Evolutionary conservation across 257 asterid species (phyloP).

Genomic region (Salvia splendens): DNA sequence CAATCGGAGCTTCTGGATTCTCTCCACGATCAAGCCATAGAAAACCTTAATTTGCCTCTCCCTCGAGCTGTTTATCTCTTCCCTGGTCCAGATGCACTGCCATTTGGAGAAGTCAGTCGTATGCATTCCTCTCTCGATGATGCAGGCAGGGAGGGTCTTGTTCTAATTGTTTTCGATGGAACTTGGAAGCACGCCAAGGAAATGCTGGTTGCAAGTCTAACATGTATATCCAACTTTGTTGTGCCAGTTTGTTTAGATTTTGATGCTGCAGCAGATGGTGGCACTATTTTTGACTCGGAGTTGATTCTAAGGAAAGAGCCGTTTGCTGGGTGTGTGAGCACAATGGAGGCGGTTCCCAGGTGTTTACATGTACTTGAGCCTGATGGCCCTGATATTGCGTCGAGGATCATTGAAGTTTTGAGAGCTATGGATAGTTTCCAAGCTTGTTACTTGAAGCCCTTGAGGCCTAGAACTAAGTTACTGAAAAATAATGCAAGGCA

Average conservation of each 20-base stretch:
- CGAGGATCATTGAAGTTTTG: slow-evolving; percentile 63
- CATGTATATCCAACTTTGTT: slow-evolving; percentile 74
- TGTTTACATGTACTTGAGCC: slow-evolving; percentile 71
- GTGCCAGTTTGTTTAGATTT: slow-evolving; percentile 70
- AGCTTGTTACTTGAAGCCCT: slow-evolving; percentile 68
- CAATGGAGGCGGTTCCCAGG: slow-evolving; percentile 95
- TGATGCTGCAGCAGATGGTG: slow-evolving; percentile 59
- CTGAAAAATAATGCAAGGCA: too few species aligned
- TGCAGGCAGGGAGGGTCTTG: slow-evolving; percentile 34
- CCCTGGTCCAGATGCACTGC: slow-evolving; percentile 72
- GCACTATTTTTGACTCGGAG: slow-evolving; percentile 66
- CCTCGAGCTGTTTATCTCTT: slow-evolving; percentile 68
- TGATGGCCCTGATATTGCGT: slow-evolving; percentile 66
- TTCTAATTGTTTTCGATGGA: slow-evolving; percentile 75
- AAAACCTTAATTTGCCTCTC: slow-evolving; percentile 41
- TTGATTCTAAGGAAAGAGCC: slow-evolving; percentile 90
- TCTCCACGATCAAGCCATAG: slow-evolving; percentile 50
- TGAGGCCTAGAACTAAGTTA: slow-evolving; percentile 47
- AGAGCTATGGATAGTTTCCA: slow-evolving; percentile 83
- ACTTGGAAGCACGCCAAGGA: slow-evolving; percentile 97
- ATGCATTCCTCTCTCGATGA: slow-evolving; percentile 34
- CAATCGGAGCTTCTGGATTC: slow-evolving; percentile 68
- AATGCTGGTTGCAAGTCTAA: slow-evolving; percentile 77
- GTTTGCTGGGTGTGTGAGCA: slow-evolving; percentile 83
- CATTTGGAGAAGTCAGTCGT: slow-evolving; percentile 42